These are phyloP conservation scores for Sarcomyxa edulis DNA, from an alignment of 768 basidiomycete genomes.

Conservation along the genomic window DNA sequence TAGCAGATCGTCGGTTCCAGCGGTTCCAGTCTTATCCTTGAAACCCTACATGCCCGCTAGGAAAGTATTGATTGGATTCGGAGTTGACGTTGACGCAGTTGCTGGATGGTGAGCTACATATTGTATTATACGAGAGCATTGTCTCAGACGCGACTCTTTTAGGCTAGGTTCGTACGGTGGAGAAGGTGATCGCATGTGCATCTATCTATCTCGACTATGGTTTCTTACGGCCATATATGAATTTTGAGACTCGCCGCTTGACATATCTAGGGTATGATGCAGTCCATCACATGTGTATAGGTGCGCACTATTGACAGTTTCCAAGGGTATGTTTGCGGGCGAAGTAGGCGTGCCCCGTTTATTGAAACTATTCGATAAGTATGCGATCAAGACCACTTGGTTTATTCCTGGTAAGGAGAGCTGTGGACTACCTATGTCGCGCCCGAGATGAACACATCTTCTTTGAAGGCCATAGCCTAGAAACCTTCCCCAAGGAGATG, in stretches of 20 bases:
- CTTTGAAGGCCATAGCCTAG: constrained; percentile 57
- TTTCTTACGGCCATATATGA: too few relatives aligned
- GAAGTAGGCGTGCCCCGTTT: constrained; percentile 68
- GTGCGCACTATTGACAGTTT: background rate
- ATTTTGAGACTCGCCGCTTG: constrained; percentile 62
- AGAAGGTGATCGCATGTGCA: too few relatives aligned
- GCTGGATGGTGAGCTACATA: constrained; percentile 52
- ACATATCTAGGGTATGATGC: constrained; percentile 55
- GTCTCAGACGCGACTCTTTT: background rate
- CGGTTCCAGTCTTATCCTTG: too few relatives aligned
- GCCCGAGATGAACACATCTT: background rate
- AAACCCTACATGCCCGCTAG: constrained; percentile 44
- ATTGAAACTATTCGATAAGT: constrained; percentile 68
- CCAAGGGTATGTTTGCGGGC: constrained; percentile 72
- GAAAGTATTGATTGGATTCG: constrained; percentile 52
- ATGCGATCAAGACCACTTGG: constrained; percentile 64
- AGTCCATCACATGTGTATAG: background rate
- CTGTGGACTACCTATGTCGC: background rate
- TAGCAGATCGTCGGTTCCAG: too few relatives aligned
- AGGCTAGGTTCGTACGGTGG: constrained; percentile 75
- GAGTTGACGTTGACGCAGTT: constrained; percentile 74
- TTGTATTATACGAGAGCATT: constrained; percentile 1
- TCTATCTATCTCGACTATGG: too few relatives aligned
- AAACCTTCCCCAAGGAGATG: constrained; percentile 71
- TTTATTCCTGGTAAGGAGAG: constrained; percentile 60